phyloP scores from a whole-genome alignment of 2,329 filamentous ascomycete species.

The Arthrobotrys conoides region DNA sequence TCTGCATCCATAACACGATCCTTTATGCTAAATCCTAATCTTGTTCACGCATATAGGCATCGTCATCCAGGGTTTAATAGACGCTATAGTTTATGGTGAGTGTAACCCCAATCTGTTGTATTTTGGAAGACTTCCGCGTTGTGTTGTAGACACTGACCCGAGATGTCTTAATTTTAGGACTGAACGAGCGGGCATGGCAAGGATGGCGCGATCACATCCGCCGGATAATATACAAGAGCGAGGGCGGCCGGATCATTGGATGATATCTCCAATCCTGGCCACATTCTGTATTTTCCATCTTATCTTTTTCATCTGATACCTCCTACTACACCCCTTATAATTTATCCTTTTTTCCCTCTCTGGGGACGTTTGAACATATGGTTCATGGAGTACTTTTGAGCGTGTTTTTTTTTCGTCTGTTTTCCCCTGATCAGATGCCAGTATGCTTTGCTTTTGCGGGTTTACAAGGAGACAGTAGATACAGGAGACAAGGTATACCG shows the following conservation, averaged over 20 bases:
- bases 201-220: constrained; percentile 60
- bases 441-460: constrained; percentile 9
- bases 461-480: background rate
- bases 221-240: constrained; percentile 46
- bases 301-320: constrained; percentile 6
- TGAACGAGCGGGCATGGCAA: constrained; percentile 61
- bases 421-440: background rate
- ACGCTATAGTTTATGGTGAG: constrained; percentile 68
- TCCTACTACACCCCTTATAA: constrained; percentile 1
- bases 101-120: constrained; percentile 27
- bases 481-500: background rate
- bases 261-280: constrained; percentile 33
- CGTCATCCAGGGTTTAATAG: constrained; percentile 68
- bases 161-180: constrained; percentile 29
- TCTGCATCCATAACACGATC: background rate
- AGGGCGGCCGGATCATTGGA: constrained; percentile 51
- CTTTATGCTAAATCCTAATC: background rate
- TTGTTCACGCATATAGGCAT: constrained; percentile 65
- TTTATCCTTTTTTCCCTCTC: constrained; percentile 15
- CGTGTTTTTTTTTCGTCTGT: background rate
- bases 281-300: constrained; percentile 11
- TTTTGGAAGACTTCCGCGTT: constrained; percentile 19
- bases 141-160: constrained; percentile 34
- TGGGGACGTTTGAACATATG: background rate
- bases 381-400: constrained; percentile 28